Evolutionary conservation across 2,329 filamentous ascomycete genomes (phyloP), one percentile per base, ranked within the genome.

Genomic region (Aureobasidium sp.): DNA sequence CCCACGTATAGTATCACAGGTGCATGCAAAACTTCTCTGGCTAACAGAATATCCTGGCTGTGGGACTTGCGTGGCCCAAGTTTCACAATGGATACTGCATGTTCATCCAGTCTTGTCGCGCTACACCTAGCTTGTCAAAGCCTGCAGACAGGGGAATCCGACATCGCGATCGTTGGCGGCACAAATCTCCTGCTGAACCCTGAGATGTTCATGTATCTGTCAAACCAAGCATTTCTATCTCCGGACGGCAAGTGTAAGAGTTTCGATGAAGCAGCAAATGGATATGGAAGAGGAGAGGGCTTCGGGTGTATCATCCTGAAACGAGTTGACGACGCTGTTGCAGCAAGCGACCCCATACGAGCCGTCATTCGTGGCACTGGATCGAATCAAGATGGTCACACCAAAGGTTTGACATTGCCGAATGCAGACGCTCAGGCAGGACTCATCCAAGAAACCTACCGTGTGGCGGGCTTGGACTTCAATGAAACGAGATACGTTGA

Each of bases 261-360:
- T 25, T 76, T 72, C 54, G 68, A 70, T 11, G 70, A 66, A 2
- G 65, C 66, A 3, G 82, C 79, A 0, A 71, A 82, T 66, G 81
- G 80, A 4, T 82, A 76, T 67, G 79, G 74, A 27, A 74, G 81
- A 0, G 81, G 80, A 13, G 83, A 86, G 55, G 82, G 81, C 21
- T 21, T 21, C 21, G 21, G 21, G 21, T 21, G 21, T 21, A 21
- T 21, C 21, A 21, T 21, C 21, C 21, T 21, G 21, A 21, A 21
- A 21, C 21, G 21, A 21, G 21, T 21, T 21, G 21, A 21, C 21
- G 21, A 21, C 21, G 21, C 21, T 21, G 21, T 21, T 21, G 21
- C 21, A 21, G 21, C 21, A 21, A 21, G 21, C 21, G 21, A 21
- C 21, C 21, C 21, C 21, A 21, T 21, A 21, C 21, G 21, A 21